Percentiles rank a stretch among this genome's conserved stretches.
These are phyloP conservation scores for Suillus lakei DNA, from an alignment of 768 basidiomycete genomes.

Conservation along the genomic window DNA sequence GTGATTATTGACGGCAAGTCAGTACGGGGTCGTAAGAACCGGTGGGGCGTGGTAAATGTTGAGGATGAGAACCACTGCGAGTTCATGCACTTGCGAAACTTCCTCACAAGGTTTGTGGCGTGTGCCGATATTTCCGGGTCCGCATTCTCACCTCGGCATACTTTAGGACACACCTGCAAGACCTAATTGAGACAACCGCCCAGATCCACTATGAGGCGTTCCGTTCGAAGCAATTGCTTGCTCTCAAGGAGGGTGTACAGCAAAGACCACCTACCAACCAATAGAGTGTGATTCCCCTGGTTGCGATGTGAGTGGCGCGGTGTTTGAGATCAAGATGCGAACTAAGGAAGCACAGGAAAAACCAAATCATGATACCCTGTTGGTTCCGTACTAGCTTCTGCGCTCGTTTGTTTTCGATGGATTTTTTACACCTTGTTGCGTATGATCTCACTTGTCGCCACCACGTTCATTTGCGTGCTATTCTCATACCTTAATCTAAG, in stretches of 20 bases:
- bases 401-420: constrained; percentile 19
- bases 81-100: constrained; percentile 96
- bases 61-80: constrained; percentile 98
- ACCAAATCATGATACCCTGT: constrained; percentile 19
- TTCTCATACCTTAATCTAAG: constrained; percentile 10
- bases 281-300: constrained; percentile 18
- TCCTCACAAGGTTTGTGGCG: constrained; percentile 77
- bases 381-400: constrained; percentile 7
- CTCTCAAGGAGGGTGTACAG: constrained; percentile 94
- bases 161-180: constrained; percentile 91
- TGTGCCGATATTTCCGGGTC: not conserved
- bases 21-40: constrained; percentile 95
- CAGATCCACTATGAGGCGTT: constrained; percentile 99
- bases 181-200: constrained; percentile 98
- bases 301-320: not conserved
- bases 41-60: constrained; percentile 98
- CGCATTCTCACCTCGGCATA: not conserved
- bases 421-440: constrained; percentile 15
- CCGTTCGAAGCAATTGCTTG: constrained; percentile 96
- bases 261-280: constrained; percentile 55
- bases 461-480: constrained; percentile 20
- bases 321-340: not conserved
- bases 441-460: constrained; percentile 6
- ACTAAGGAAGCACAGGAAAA: not conserved
- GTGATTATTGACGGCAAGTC: constrained; percentile 96